A percentile compares a stretch with the other conserved stretches of the same genome.
Conservation (phyloP, 2,329 filamentous ascomycete genomes). For the Colletotrichum lindemuthianum region DNA sequence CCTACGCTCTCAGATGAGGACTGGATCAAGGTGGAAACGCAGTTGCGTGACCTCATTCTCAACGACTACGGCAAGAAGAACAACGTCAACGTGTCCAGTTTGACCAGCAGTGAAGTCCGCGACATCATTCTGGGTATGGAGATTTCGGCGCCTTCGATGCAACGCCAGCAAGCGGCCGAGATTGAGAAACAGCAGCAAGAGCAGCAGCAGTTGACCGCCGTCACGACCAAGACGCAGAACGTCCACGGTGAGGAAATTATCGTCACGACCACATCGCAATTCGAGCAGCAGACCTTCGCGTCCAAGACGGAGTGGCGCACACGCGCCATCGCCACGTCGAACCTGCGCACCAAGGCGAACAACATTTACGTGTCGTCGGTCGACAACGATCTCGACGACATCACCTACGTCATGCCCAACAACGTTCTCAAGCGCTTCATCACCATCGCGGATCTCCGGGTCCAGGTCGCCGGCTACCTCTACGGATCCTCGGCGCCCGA, state of each 20-base stretch:
- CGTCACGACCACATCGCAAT: conserved; percentile 96
- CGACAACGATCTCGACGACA: conserved; percentile 88
- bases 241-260: conserved; percentile 97
- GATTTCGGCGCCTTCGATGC: conserved; percentile 96
- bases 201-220: conserved; percentile 93
- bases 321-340: conserved; percentile 94
- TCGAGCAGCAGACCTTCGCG: conserved; percentile 96
- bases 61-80: conserved; percentile 99
- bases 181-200: conserved; percentile 99
- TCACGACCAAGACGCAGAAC: conserved; percentile 98
- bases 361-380: conserved; percentile 99
- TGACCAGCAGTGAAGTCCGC: conserved; percentile 96
- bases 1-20: conserved; percentile 93
- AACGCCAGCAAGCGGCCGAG: conserved; percentile 96
- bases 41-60: conserved; percentile 92
- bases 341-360: conserved; percentile 91
- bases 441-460: conserved; percentile 93
- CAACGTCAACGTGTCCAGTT: conserved; percentile 96
- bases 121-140: conserved; percentile 99
- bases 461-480: conserved; percentile 95
- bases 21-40: conserved; percentile 99
- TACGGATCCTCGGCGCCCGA: conserved; percentile 93
- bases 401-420: conserved; percentile 99
- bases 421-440: conserved; percentile 99
- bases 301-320: conserved; percentile 99